Evolutionary conservation across 306 rosid genomes (phyloP).

Genomic region (Gleditsia sinensis): DNA sequence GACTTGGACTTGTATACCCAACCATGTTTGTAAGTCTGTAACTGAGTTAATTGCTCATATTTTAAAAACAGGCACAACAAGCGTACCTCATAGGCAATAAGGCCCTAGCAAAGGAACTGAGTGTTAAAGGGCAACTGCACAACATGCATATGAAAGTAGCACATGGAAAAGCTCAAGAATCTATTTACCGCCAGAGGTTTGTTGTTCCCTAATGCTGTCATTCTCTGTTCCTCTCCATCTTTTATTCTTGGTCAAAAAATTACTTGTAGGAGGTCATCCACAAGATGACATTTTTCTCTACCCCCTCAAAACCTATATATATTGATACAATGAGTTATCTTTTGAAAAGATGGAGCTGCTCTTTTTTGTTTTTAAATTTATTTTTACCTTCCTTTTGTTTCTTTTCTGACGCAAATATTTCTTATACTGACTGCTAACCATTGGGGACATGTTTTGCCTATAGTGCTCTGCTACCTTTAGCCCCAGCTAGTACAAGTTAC

Average conservation of each 20-base stretch:
- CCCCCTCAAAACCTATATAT: not conserved
- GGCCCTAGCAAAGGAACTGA: conserved; percentile 80
- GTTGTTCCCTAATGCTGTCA: conserved; percentile 38
- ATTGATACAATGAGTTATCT: conserved; percentile 14
- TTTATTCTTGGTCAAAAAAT: not conserved
- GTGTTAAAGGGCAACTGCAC: conserved; percentile 80
- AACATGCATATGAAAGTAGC: conserved; percentile 85
- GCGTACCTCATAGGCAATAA: conserved; percentile 81
- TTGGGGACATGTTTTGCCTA: not conserved
- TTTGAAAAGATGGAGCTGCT: not conserved
- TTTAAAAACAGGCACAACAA: conserved; percentile 71
- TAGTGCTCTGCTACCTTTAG: not conserved
- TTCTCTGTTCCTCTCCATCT: not conserved
- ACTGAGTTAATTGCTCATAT: conserved; percentile 17
- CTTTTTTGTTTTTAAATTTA: not conserved
- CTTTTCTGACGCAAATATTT: not conserved
- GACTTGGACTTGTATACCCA: not conserved
- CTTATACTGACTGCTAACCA: not conserved
- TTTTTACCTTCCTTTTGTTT: not conserved
- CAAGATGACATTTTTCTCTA: not conserved
- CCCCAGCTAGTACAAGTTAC: not conserved
- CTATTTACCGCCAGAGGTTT: conserved; percentile 87
- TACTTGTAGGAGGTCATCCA: not conserved
- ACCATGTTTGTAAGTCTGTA: not conserved
- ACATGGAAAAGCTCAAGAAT: conserved; percentile 90